A percentile compares a stretch with the other conserved stretches of the same genome.
phyloP scores from a whole-genome alignment of 768 basidiomycete species.

The Collybiopsis confluens region DNA sequence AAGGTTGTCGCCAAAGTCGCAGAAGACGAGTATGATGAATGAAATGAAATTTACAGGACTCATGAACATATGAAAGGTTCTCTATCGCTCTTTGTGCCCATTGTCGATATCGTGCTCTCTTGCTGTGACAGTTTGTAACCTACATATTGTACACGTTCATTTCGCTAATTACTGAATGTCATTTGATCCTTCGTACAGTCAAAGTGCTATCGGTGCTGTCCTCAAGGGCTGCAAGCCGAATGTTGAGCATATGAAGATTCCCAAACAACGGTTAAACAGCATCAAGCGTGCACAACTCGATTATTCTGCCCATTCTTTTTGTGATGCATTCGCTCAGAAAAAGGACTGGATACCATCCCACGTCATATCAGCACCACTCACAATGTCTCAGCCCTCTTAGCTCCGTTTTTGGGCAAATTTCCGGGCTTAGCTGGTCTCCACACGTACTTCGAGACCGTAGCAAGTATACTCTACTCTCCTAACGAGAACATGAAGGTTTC shows the following conservation, averaged over 20 bases:
- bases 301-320: constrained; percentile 42
- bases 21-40: neutral
- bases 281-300: constrained; percentile 32
- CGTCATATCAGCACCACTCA: constrained; percentile 46
- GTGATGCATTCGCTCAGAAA: constrained; percentile 46
- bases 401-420: constrained; percentile 62
- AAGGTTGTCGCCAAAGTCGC: neutral
- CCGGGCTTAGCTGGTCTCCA: constrained; percentile 37
- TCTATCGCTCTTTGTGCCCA: neutral
- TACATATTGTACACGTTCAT: neutral
- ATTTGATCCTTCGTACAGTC: too few species aligned
- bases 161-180: neutral
- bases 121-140: constrained; percentile 5
- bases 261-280: constrained; percentile 14
- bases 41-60: neutral
- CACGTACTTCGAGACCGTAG: constrained; percentile 47
- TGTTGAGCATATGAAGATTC: neutral
- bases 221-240: neutral
- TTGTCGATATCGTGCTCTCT: neutral
- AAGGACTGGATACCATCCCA: constrained; percentile 38
- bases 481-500: constrained; percentile 52
- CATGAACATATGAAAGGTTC: too few species aligned
- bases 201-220: neutral
- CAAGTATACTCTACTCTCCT: constrained; percentile 36
- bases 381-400: constrained; percentile 39